A percentile compares a stretch with the other conserved stretches of the same genome.
phyloP scores from a whole-genome alignment of 164 flowering plant species.

The Kingdonia uniflora region DNA sequence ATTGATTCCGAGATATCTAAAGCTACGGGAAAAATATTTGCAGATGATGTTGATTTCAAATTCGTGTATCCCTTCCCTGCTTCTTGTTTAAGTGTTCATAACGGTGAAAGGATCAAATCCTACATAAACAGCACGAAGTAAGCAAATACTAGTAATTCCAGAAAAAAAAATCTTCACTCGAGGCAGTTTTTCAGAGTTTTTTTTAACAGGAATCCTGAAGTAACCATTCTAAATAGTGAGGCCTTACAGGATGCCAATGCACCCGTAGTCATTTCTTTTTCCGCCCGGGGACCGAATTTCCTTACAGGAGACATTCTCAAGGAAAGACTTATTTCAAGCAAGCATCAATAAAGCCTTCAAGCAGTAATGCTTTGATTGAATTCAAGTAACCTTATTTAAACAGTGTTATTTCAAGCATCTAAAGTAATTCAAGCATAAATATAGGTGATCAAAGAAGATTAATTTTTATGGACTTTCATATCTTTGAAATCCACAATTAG shows the following conservation, averaged over 20 bases:
- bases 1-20: too few relatives aligned
- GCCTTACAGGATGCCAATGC: slow-evolving; percentile 18
- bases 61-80: not conserved
- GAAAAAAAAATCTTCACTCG: not conserved
- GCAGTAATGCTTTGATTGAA: too few relatives aligned
- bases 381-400: too few relatives aligned
- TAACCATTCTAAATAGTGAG: slow-evolving; percentile 20
- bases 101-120: not conserved
- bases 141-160: not conserved
- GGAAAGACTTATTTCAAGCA: slow-evolving; percentile 21
- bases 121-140: not conserved
- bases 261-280: slow-evolving; percentile 34
- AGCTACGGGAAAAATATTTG: too few relatives aligned
- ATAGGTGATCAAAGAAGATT: too few relatives aligned
- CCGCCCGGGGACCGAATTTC: slow-evolving; percentile 49
- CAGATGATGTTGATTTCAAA: too few relatives aligned
- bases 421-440: too few relatives aligned
- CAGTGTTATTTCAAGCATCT: too few relatives aligned
- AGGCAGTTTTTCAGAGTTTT: not conserved
- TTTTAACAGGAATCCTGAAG: not conserved
- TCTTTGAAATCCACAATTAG: too few relatives aligned
- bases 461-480: too few relatives aligned
- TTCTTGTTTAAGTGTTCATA: not conserved
- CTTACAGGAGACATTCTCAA: slow-evolving; percentile 29
- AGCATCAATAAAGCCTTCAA: too few relatives aligned